Evolutionary conservation across 2,329 filamentous ascomycete genomes (phyloP), one percentile per base, ranked within the genome.

Genomic region (Fusarium albosuccineum): DNA sequence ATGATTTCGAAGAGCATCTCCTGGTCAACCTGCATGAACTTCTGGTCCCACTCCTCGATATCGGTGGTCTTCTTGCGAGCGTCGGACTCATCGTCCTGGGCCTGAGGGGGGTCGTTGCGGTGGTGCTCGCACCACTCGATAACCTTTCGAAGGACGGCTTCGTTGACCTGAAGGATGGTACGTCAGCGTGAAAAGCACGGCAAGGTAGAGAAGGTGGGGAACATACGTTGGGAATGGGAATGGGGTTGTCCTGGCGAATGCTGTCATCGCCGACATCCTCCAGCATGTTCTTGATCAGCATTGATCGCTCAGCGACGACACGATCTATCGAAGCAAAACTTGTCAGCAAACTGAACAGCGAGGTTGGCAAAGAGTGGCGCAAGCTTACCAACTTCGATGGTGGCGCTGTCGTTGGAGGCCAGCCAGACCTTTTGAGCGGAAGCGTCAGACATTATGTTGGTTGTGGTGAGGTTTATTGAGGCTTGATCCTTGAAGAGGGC

Each of bases 1-100:
- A 99, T 99, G 76, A 99, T 98, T 85, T 99, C 96, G 72, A 99
- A 99, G 2, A 99, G 88, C 96, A 99, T 98, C 82, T 99, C 96
- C 78, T 99, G 96, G 79, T 99, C 96, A 16, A 99, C 96, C 82
- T 98, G 95, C 96, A 99, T 98, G 81, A 98, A 99, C 83, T 99
- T 99, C 81, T 98, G 95, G 74, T 99, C 96, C 96, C 96, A 99
- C 82, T 99, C 96, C 62, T 98, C 96, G 70, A 99, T 99, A 74
- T 99, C 96, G 46, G 96, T 98, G 2, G 94, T 97, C 89, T 97
- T 97, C 87, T 97, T 97, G 73, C 96, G 93, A 51, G 91, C 94
- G 75, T 98, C 95, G 66, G 92, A 91, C 74, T 99, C 94, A 63
- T 97, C 96, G 66, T 98, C 95, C 74, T 89, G 88, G 55, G 90